Percentiles rank a stretch among this genome's conserved stretches.
These are phyloP conservation scores for Globisporangium splendens DNA, from an alignment of 352 stramenopile species.

Conservation along the genomic window DNA sequence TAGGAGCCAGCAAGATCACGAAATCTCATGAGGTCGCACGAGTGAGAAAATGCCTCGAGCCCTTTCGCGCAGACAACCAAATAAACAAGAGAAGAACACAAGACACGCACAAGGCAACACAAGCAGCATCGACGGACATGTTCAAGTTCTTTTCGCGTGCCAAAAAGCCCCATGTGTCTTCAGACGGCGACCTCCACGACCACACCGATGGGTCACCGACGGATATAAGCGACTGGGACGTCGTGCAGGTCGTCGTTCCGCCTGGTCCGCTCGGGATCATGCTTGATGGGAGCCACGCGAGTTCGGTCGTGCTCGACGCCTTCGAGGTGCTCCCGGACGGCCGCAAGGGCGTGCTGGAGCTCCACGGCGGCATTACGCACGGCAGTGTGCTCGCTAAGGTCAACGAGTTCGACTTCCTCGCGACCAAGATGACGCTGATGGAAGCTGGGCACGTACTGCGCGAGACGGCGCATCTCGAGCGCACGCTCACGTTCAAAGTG, in stretches of 20 bases:
- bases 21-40: too few relatives aligned
- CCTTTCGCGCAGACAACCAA: too few relatives aligned
- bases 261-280: conserved; percentile 54
- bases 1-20: too few relatives aligned
- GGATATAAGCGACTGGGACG: conserved; percentile 17
- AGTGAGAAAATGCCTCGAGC: too few relatives aligned
- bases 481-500: conserved; percentile 42
- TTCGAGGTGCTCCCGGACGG: conserved; percentile 37
- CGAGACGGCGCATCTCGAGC: conserved; percentile 36
- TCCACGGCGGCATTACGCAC: conserved; percentile 29
- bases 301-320: conserved; percentile 44
- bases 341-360: conserved; percentile 42
- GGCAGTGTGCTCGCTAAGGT: conserved; percentile 56
- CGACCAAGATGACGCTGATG: conserved; percentile 28
- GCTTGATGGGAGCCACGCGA: conserved; percentile 40
- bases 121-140: neutral
- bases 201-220: neutral
- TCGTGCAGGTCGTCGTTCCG: conserved; percentile 45
- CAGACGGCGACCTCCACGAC: neutral
- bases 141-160: conserved; percentile 8
- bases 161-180: neutral
- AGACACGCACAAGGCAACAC: neutral
- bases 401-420: conserved; percentile 56
- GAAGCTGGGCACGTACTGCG: conserved; percentile 48
- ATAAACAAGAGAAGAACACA: neutral